Conservation (phyloP, 805 yeast genomes). For the Cyberlindnera japonica region DNA sequence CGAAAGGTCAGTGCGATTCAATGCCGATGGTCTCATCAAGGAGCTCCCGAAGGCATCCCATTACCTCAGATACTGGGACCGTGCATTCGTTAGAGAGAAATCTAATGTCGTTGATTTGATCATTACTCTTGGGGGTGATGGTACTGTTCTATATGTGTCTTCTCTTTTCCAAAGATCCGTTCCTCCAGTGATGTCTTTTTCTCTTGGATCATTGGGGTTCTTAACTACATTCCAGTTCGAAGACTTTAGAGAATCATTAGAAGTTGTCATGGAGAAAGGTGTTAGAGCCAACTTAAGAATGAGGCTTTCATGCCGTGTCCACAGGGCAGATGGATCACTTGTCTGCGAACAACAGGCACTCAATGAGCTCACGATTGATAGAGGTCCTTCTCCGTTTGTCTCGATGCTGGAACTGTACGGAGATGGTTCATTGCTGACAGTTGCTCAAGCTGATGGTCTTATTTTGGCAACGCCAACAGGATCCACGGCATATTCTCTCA, state of each 20-base stretch:
- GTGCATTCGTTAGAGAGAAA: slow-evolving; percentile 43
- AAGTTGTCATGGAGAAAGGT: slow-evolving; percentile 60
- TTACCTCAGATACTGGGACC: slow-evolving; percentile 66
- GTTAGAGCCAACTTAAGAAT: slow-evolving; percentile 77
- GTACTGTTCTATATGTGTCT: slow-evolving; percentile 87
- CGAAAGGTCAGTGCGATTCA: slow-evolving; percentile 59
- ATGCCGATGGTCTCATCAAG: slow-evolving; percentile 46
- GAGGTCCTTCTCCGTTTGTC: slow-evolving; percentile 93
- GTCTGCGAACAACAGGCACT: slow-evolving; percentile 69
- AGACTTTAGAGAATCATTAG: slow-evolving; percentile 57
- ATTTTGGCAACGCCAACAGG: slow-evolving; percentile 95
- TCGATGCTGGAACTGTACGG: slow-evolving; percentile 88
- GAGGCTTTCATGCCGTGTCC: slow-evolving; percentile 82
- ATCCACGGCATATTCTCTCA: slow-evolving; percentile 90
- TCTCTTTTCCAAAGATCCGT: slow-evolving; percentile 79
- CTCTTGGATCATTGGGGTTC: slow-evolving; percentile 90
- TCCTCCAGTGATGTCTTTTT: slow-evolving; percentile 88
- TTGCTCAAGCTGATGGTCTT: slow-evolving; percentile 91
- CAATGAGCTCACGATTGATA: slow-evolving; percentile 85
- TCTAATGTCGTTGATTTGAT: slow-evolving; percentile 65
- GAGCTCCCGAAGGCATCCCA: slow-evolving; percentile 44
- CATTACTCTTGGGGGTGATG: slow-evolving; percentile 94
- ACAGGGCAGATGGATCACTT: slow-evolving; percentile 35
- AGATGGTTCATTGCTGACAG: slow-evolving; percentile 77
- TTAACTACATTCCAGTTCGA: slow-evolving; percentile 82